These are phyloP conservation scores for Exophiala oligosperma DNA, from an alignment of 2,329 filamentous ascomycete genomes.

Conservation along the genomic window DNA sequence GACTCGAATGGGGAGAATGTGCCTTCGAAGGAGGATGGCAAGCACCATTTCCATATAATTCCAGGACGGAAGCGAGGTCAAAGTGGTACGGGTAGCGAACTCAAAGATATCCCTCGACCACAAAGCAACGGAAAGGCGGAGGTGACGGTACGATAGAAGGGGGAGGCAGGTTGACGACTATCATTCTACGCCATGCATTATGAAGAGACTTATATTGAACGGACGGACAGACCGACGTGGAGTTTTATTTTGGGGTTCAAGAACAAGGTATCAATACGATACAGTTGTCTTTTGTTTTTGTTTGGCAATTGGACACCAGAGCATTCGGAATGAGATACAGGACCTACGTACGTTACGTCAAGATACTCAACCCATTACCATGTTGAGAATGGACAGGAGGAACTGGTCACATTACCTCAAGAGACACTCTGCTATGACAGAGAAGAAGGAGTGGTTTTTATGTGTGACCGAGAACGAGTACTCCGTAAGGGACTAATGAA, in stretches of 20 bases:
- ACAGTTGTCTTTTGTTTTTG: too few relatives aligned
- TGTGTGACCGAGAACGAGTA: too few relatives aligned
- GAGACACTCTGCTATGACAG: too few relatives aligned
- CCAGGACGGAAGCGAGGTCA: conserved; percentile 71
- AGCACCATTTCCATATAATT: conserved; percentile 61
- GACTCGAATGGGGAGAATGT: conserved; percentile 50
- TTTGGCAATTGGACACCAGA: too few relatives aligned
- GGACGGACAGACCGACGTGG: background rate
- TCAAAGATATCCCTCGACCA: conserved; percentile 61
- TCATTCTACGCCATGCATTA: conserved; percentile 24
- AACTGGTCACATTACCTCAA: too few relatives aligned
- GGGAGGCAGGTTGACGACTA: background rate
- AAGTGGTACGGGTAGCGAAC: conserved; percentile 69
- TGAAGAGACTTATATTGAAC: conserved; percentile 11
- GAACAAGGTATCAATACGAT: too few relatives aligned
- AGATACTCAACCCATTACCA: too few relatives aligned
- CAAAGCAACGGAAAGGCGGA: conserved; percentile 31
- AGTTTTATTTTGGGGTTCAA: conserved; percentile 5
- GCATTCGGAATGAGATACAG: background rate
- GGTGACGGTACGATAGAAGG: conserved; percentile 24
- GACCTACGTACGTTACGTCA: background rate
- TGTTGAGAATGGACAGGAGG: too few relatives aligned
- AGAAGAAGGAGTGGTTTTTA: too few relatives aligned
- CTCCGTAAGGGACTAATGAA: too few relatives aligned
- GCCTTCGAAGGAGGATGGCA: conserved; percentile 38